Evolutionary conservation across 352 stramenopile species (phyloP), one percentile per base, ranked within the genome.

Genomic region (Phytophthora boehmeriae): DNA sequence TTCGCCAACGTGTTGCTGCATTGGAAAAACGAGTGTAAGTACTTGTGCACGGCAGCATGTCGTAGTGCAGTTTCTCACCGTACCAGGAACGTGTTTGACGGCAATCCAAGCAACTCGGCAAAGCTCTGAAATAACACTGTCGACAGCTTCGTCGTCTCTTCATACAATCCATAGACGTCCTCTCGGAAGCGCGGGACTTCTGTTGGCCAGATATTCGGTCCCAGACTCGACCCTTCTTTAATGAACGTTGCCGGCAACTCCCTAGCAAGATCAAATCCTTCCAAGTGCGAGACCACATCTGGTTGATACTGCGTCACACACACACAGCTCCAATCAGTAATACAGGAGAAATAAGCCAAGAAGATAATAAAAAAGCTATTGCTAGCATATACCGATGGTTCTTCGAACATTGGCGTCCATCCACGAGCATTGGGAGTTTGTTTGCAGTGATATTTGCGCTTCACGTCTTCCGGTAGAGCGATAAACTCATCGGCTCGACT

Each of bases 401-500:
- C 83, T 68, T 92, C 85, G 53, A 92, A 90, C 76, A 93, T 83
- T 11, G 85, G 85, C 39, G 82, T 93, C 85, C 85, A 93, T 36
- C 85, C 85, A 41, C 83, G 76, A 20, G 80, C 75, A 57, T 92
- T 92, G 14, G 80, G 80, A 3, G 81, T 81, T 41, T 75, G 85
- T 54, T 92, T 90, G 71, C 87, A 83, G 43, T 92, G 81, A 45
- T 92, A 95, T 50, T 90, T 75, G 13, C 73, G 69, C 69, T 95
- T 95, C 27, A 92, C 55, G 0, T 60, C 64, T 1, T 78, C 53
- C 1, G 83, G 83, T 3, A 95, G 64, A 25, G 74, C 78, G 22
- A 90, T 68, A 59, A 91, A 92, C 67, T 92, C 78, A 45, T 93
- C 78, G 1, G 77, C 63, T 34, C 79, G 83, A 53, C 46, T 61